Conservation (phyloP, 306 rosid genomes). For the Mucuna pruriens region DNA sequence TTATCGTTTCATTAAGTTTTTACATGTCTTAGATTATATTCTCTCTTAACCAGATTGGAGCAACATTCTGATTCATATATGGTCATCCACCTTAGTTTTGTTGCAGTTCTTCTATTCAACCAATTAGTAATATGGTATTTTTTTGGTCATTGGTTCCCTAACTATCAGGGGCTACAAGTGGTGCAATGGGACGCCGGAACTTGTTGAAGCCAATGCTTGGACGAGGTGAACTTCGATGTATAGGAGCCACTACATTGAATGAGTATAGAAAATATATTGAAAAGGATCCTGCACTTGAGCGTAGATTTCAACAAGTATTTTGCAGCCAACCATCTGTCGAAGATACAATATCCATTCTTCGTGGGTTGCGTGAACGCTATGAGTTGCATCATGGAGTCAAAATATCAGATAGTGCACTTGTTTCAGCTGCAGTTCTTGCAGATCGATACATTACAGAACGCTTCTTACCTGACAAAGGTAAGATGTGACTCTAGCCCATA, state of each 20-base stretch:
- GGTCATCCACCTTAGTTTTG: constrained; percentile 12
- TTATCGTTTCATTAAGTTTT: neutral
- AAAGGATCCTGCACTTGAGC: constrained; percentile 98
- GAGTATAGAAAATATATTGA: constrained; percentile 94
- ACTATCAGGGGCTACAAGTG: constrained; percentile 86
- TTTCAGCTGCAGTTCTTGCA: constrained; percentile 93
- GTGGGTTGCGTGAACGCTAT: constrained; percentile 95
- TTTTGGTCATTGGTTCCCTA: constrained; percentile 40
- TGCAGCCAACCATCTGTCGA: constrained; percentile 93
- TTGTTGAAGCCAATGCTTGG: constrained; percentile 99
- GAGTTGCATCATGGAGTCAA: constrained; percentile 99
- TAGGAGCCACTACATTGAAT: constrained; percentile 93
- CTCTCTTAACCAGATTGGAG: constrained; percentile 9
- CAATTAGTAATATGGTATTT: constrained; percentile 25
- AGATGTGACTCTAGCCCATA: neutral
- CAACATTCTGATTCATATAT: constrained; percentile 4
- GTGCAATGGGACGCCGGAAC: constrained; percentile 99
- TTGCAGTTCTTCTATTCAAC: constrained; percentile 8
- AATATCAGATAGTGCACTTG: constrained; percentile 97
- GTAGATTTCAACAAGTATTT: constrained; percentile 95
- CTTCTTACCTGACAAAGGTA: constrained; percentile 97
- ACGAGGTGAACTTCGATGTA: constrained; percentile 95
- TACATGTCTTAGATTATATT: neutral
- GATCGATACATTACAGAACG: constrained; percentile 90
- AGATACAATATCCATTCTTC: constrained; percentile 94